These are phyloP conservation scores for Logfia minima DNA, from an alignment of 129 eudicot species.

Conservation along the genomic window DNA sequence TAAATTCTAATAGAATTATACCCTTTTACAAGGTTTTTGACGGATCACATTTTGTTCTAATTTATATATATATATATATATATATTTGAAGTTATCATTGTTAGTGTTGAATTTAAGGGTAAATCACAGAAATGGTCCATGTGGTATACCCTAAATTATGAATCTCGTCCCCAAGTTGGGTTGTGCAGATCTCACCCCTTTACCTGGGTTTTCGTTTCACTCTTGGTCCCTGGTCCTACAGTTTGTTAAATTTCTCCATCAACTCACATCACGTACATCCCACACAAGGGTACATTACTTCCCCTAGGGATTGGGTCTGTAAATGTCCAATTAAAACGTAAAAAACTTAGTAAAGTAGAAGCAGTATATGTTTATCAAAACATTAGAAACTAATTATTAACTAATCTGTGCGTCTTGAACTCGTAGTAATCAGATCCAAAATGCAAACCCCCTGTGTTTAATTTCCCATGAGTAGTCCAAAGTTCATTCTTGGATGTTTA, in stretches of 20 bases:
- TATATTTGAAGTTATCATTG: too few species aligned
- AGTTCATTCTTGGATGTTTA: neutral
- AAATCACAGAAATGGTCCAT: too few species aligned
- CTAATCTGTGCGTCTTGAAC: neutral
- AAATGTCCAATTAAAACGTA: too few species aligned
- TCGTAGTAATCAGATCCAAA: neutral
- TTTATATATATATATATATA: too few species aligned
- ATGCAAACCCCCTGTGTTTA: neutral
- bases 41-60: too few species aligned
- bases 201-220: neutral
- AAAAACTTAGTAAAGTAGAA: neutral
- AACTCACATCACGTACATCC: neutral
- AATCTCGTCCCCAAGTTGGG: too few species aligned
- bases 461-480: neutral
- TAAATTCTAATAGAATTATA: too few species aligned
- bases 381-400: neutral
- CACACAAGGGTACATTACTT: neutral
- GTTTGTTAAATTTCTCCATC: neutral
- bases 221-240: neutral
- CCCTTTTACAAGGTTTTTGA: too few species aligned
- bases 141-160: too few species aligned
- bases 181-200: too few species aligned
- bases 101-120: too few species aligned
- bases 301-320: neutral
- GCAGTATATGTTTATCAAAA: neutral